Evolutionary conservation across 2,329 filamentous ascomycete species (phyloP).

Genomic region (Plenodomus biglobosus): DNA sequence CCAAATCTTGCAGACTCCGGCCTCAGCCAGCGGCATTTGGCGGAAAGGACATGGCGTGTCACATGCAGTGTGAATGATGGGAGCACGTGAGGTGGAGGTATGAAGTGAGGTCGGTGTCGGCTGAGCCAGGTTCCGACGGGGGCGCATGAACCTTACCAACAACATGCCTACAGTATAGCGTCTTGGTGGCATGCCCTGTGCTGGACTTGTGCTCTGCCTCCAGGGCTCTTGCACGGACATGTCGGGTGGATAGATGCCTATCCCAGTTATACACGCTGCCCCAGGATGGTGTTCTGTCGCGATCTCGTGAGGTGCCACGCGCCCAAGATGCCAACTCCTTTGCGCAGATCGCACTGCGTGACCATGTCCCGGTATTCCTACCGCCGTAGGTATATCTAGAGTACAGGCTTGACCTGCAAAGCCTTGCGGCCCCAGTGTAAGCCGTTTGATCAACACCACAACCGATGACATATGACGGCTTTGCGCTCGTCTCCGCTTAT

Average conservation of each 20-base stretch:
- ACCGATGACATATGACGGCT: constrained; percentile 18
- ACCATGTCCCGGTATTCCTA: background rate
- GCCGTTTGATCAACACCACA: constrained; percentile 9
- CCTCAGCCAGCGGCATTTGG: background rate
- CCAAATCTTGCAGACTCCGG: background rate
- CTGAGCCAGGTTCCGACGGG: background rate
- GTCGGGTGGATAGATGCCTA: background rate
- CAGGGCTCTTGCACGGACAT: background rate
- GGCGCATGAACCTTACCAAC: background rate
- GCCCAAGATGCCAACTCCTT: background rate
- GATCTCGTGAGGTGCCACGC: background rate
- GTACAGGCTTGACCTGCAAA: background rate
- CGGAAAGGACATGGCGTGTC: background rate
- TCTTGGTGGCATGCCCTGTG: background rate
- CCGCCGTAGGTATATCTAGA: background rate
- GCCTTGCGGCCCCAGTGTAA: background rate
- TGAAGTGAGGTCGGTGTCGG: background rate
- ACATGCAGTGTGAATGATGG: background rate
- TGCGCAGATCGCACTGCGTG: background rate
- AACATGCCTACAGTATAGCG: background rate
- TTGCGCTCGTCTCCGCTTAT: constrained; percentile 12
- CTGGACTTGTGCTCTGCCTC: background rate
- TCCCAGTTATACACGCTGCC: background rate
- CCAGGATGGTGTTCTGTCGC: background rate
- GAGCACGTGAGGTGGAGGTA: background rate